Evolutionary conservation across 2,329 filamentous ascomycete species (phyloP).

Genomic region (Gyromitra esculenta): DNA sequence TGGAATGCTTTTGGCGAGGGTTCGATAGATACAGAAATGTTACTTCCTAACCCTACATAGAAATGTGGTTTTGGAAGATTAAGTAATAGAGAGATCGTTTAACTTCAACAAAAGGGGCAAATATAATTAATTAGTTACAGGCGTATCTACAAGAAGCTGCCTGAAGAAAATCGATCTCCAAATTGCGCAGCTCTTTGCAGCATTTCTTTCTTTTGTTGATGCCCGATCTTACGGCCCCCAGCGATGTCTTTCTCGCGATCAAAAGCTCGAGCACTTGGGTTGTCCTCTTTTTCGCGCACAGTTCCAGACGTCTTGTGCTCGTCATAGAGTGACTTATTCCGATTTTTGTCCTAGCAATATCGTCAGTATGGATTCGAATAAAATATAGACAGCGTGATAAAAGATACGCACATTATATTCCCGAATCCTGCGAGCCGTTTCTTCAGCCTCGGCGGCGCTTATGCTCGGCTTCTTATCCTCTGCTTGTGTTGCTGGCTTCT

Average conservation of each 20-base stretch:
- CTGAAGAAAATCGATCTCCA: slow-evolving; percentile 80
- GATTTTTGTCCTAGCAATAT: slow-evolving; percentile 64
- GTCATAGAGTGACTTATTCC: slow-evolving; percentile 70
- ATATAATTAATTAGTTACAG: neutral
- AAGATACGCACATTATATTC: slow-evolving; percentile 68
- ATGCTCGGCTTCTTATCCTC: slow-evolving; percentile 54
- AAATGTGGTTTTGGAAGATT: neutral
- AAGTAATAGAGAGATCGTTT: neutral
- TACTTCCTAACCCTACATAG: neutral
- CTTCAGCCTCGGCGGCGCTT: slow-evolving; percentile 60
- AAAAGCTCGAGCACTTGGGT: slow-evolving; percentile 88
- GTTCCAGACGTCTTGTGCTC: slow-evolving; percentile 66
- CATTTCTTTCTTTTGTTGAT: slow-evolving; percentile 79
- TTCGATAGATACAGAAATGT: neutral
- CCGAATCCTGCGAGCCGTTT: slow-evolving; percentile 65
- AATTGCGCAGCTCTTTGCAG: slow-evolving; percentile 83
- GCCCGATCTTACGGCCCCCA: slow-evolving; percentile 74
- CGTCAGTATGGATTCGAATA: slow-evolving; percentile 11
- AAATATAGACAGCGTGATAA: neutral
- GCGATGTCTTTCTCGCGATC: slow-evolving; percentile 95
- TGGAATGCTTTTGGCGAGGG: too few relatives aligned
- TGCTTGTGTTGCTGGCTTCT: slow-evolving; percentile 57
- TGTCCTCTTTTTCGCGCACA: slow-evolving; percentile 77
- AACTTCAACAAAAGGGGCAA: neutral
- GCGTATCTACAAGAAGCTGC: slow-evolving; percentile 67